Evolutionary conservation across 2,329 filamentous ascomycete species (phyloP).

Genomic region (Epichloe glyceriae): DNA sequence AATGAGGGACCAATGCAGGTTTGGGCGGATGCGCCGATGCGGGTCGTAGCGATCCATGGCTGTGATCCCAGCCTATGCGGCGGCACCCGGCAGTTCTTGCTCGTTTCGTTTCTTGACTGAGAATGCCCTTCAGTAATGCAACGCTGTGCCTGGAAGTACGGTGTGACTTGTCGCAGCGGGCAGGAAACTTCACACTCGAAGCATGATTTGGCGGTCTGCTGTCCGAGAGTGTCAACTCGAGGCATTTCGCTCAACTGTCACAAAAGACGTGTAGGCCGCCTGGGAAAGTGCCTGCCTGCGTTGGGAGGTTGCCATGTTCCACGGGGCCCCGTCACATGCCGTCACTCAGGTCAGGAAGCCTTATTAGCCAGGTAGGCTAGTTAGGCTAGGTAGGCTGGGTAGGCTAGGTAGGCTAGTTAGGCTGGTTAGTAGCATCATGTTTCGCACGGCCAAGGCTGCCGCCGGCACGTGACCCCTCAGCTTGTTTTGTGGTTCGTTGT

Average conservation of each 20-base stretch:
- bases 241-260: no score
- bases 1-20: background rate
- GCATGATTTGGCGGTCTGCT: no score
- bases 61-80: background rate
- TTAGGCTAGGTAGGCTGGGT: no score
- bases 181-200: no score
- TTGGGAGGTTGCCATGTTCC: background rate
- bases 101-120: background rate
- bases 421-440: no score
- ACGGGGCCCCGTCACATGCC: no score
- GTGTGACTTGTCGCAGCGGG: background rate
- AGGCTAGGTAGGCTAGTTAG: no score
- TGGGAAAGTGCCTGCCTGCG: background rate
- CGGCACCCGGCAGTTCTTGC: background rate
- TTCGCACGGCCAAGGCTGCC: background rate
- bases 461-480: conserved; percentile 16
- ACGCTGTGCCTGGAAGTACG: conserved; percentile 1
- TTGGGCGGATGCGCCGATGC: background rate
- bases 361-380: no score
- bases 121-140: background rate
- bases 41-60: no score
- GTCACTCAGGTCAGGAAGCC: no score
- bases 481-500: conserved; percentile 14
- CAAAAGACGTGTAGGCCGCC: background rate
- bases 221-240: no score